Evolutionary conservation across 805 yeast species (phyloP).

Genomic region (Schizosaccharomyces osmophilus): DNA sequence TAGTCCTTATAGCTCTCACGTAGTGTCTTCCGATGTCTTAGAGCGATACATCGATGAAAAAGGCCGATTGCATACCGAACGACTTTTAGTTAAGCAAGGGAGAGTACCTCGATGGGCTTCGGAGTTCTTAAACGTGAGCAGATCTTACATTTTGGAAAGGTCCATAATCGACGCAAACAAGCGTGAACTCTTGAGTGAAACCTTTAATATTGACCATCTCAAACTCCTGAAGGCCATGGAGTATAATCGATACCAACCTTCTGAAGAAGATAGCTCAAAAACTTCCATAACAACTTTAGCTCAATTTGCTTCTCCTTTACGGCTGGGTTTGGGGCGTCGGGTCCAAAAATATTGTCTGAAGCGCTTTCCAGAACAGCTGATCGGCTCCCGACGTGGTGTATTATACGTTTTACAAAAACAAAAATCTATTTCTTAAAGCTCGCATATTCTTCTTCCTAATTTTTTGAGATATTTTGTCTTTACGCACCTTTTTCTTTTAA

Average conservation of each 20-base stretch:
- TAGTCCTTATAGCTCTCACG: constrained; percentile 1
- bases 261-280: not conserved
- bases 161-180: not conserved
- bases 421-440: too few relatives aligned
- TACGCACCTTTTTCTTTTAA: too few relatives aligned
- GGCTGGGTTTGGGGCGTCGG: not conserved
- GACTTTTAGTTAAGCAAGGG: not conserved
- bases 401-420: not conserved
- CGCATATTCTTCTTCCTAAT: too few relatives aligned
- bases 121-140: not conserved
- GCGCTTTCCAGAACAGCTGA: not conserved
- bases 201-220: not conserved
- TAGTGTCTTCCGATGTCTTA: not conserved
- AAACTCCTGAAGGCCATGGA: not conserved
- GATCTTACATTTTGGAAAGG: not conserved
- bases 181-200: not conserved
- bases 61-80: not conserved
- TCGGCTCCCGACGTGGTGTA: not conserved
- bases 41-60: constrained; percentile 1
- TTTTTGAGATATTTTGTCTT: too few relatives aligned
- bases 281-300: not conserved
- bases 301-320: not conserved
- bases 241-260: not conserved
- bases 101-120: constrained; percentile 1
- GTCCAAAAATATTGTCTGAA: not conserved